phyloP scores from a whole-genome alignment of 1,284 basidiomycete genomes.

The Fistulinella cinereoalba region DNA sequence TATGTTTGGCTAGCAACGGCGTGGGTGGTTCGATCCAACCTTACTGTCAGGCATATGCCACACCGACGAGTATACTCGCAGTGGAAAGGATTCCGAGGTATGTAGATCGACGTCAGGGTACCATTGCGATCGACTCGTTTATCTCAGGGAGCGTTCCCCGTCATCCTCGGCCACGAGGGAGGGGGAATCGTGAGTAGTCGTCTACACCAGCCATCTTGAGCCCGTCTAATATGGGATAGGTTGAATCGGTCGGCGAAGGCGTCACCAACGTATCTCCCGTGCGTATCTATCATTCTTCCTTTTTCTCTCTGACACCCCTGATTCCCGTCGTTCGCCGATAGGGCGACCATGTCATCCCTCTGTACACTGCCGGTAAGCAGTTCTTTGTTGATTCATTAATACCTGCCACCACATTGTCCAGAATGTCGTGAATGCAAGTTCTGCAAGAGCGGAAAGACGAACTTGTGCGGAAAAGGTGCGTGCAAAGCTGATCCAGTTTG shows the following conservation, averaged over 20 bases:
- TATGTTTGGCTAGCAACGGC: conserved; percentile 31
- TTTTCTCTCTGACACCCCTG: not conserved
- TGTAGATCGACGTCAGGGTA: conserved; percentile 6
- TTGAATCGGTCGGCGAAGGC: conserved; percentile 93
- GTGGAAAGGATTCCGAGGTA: conserved; percentile 93
- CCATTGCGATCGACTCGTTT: conserved; percentile 2
- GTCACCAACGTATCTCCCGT: conserved; percentile 82
- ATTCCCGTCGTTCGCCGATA: conserved; percentile 18
- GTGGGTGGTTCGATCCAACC: conserved; percentile 1
- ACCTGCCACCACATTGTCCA: conserved; percentile 30
- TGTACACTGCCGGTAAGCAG: conserved; percentile 81
- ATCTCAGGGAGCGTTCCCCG: conserved; percentile 84
- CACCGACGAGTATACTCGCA: conserved; percentile 97
- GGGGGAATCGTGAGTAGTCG: conserved; percentile 68
- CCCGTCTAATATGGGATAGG: conserved; percentile 43
- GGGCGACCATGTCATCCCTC: conserved; percentile 93
- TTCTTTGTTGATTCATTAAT: not conserved
- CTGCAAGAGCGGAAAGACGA: conserved; percentile 99
- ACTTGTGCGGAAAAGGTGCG: conserved; percentile 87
- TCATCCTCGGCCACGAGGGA: conserved; percentile 92
- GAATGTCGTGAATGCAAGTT: conserved; percentile 97
- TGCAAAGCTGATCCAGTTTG: conserved; percentile 25
- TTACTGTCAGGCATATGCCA: conserved; percentile 83
- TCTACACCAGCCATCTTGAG: not conserved
- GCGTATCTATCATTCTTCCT: conserved; percentile 16